These are phyloP conservation scores for Candida glucosophila DNA, from an alignment of 1,139 yeast genomes.

Conservation along the genomic window DNA sequence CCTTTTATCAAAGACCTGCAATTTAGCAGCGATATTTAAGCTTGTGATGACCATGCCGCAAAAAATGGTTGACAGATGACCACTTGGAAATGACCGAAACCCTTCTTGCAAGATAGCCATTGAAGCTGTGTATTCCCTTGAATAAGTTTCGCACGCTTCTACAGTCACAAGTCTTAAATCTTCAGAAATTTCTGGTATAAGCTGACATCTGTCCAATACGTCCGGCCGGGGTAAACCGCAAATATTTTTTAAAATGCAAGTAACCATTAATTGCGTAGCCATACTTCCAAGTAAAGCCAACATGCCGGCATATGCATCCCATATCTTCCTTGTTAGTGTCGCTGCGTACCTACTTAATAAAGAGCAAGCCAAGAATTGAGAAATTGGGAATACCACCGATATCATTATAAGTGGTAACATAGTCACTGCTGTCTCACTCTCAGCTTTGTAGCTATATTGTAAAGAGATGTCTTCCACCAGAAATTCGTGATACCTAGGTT, in stretches of 20 bases:
- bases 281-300: constrained; percentile 32
- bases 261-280: constrained; percentile 30
- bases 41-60: constrained; percentile 32
- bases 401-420: constrained; percentile 19
- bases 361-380: constrained; percentile 17
- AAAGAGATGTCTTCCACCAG: constrained; percentile 22
- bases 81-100: constrained; percentile 44
- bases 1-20: constrained; percentile 29
- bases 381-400: constrained; percentile 24
- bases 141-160: constrained; percentile 23
- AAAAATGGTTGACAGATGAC: constrained; percentile 42
- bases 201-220: constrained; percentile 36
- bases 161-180: constrained; percentile 19
- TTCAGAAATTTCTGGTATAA: constrained; percentile 2
- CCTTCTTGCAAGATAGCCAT: constrained; percentile 32
- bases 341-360: constrained; percentile 9
- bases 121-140: constrained; percentile 6
- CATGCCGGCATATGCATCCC: constrained; percentile 35
- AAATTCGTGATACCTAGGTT: constrained; percentile 37
- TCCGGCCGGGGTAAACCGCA: constrained; percentile 44
- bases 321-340: constrained; percentile 17
- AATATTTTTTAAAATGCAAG: constrained; percentile 34
- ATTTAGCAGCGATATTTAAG: constrained; percentile 27
- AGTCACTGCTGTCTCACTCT: constrained; percentile 23
- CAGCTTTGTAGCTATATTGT: constrained; percentile 25